Evolutionary conservation across 1,284 basidiomycete genomes (phyloP), one percentile per base, ranked within the genome.

Genomic region (Testicularia cyperi): DNA sequence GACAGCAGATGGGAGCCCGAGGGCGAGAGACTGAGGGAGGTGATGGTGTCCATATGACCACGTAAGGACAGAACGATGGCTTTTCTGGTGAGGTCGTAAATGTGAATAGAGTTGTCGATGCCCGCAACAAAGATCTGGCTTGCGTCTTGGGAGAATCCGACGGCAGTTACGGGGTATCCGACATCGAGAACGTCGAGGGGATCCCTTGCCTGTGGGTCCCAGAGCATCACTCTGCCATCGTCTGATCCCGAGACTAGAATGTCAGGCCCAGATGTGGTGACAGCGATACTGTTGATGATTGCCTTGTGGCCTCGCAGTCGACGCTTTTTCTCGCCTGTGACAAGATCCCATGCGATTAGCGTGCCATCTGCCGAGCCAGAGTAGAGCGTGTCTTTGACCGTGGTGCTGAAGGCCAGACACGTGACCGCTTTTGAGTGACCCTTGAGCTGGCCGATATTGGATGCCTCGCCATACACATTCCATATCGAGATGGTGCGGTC

Each of bases 31-130:
- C 63, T 23, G 24, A 74, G 45, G 9, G 63, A 72, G 0, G 67
- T 57, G 35, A 75, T 58, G 12, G 71, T 72, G 22, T 75, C 64
- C 23, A 63, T 55, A 27, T 77, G 70, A 0, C 66, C 68, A 4
- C 55, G 53, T 0, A 76, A 46, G 14, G 65, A 55, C 31, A 65
- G 71, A 6, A 60, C 44, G 36, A 64, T 66, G 13, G 52, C 18
- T 38, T 69, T 68, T 14, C 63, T 58, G 7, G 61, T 39, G 6
- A 75, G 39, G 28, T 75, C 72, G 49, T 70, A 72, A 15, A 67
- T 52, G 39, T 75, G 74, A 26, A 77, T 61, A 30, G 72, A 68
- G 34, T 77, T 77, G 54, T 77, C 75, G 20, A 77, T 45, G 19
- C 74, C 72, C 3, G 68, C 74, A 8, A 77, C 65, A 39, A 63